Evolutionary conservation across 2,329 filamentous ascomycete genomes (phyloP).

Genomic region (Epichloe hybrida): DNA sequence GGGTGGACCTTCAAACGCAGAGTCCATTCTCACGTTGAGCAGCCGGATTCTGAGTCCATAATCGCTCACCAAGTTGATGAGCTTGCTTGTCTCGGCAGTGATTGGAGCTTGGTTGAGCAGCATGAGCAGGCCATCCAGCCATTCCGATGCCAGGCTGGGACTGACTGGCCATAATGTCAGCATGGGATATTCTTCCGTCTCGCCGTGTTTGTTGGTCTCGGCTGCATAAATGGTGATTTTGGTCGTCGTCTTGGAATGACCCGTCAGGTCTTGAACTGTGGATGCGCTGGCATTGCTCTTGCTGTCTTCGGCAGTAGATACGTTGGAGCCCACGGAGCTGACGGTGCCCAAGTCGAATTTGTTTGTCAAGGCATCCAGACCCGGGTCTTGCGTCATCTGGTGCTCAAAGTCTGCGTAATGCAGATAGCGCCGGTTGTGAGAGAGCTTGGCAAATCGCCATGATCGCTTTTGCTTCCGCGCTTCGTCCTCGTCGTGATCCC

Average conservation of each 20-base stretch:
- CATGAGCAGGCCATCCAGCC: conserved; percentile 93
- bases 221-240: conserved; percentile 74
- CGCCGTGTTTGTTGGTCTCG: conserved; percentile 21
- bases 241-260: conserved; percentile 43
- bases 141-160: conserved; percentile 80
- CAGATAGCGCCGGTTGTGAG: conserved; percentile 78
- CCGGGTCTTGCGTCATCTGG: conserved; percentile 50
- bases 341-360: conserved; percentile 81
- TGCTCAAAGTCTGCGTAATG: conserved; percentile 78
- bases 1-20: conserved; percentile 50
- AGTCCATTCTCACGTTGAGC: conserved; percentile 81
- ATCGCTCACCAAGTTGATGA: conserved; percentile 73
- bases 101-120: conserved; percentile 89
- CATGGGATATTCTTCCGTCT: conserved; percentile 52
- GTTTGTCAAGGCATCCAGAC: conserved; percentile 58
- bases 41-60: conserved; percentile 88
- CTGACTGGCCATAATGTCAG: conserved; percentile 72
- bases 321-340: conserved; percentile 87
- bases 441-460: conserved; percentile 79
- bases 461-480: conserved; percentile 32
- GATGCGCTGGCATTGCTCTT: conserved; percentile 30
- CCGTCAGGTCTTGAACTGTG: conserved; percentile 24
- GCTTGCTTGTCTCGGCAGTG: conserved; percentile 87
- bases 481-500: conserved; percentile 16
- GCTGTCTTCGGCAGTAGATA: conserved; percentile 50